Conservation (phyloP, 2,329 filamentous ascomycete genomes). For the Penicillium sp. region DNA sequence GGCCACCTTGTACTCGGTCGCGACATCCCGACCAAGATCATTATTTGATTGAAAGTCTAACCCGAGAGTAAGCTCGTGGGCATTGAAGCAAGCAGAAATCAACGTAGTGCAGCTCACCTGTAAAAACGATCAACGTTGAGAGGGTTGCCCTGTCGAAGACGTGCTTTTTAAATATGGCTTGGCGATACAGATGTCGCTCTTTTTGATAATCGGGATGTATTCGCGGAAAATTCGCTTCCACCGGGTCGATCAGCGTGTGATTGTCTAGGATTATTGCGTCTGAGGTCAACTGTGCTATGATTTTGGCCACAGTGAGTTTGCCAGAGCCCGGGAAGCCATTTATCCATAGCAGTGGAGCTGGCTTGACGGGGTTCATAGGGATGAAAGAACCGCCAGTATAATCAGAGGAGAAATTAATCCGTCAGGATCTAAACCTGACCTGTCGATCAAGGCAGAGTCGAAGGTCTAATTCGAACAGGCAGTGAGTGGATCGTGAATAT, state of each 20-base stretch:
- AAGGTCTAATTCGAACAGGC: no score
- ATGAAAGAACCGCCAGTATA: no score
- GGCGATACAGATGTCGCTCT: neutral
- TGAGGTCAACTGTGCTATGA: neutral
- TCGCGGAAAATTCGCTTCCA: neutral
- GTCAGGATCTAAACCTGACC: no score
- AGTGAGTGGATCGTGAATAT: no score
- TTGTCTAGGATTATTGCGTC: neutral
- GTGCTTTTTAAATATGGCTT: neutral
- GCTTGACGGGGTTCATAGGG: neutral
- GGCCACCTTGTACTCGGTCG: neutral
- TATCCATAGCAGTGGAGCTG: neutral
- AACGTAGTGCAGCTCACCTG: neutral
- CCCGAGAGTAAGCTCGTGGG: neutral
- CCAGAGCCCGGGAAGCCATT: neutral
- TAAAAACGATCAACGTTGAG: neutral
- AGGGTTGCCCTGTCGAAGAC: neutral
- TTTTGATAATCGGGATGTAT: neutral
- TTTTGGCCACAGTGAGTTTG: neutral
- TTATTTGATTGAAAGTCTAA: slow-evolving; percentile 3
- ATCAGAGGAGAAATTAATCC: no score
- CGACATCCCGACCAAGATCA: neutral
- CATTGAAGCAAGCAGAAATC: neutral
- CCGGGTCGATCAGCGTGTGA: slow-evolving; percentile 1
- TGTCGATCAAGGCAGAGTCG: no score